These are phyloP conservation scores for Alternaria novae-zelandiae DNA, from an alignment of 2,329 filamentous ascomycete genomes.

Conservation along the genomic window DNA sequence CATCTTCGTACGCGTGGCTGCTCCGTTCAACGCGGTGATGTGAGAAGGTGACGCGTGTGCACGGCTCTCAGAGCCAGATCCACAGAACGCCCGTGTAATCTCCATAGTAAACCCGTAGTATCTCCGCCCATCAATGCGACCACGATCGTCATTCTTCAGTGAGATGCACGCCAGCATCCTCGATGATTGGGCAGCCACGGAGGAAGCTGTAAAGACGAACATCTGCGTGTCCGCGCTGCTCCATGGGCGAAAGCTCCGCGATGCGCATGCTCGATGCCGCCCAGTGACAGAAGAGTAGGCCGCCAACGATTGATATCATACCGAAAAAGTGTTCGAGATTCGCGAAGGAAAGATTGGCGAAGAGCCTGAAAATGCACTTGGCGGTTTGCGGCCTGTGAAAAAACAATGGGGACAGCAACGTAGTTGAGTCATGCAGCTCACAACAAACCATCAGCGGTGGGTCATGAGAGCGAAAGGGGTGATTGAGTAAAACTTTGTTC, in stretches of 20 bases:
- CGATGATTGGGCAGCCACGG: background rate
- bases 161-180: background rate
- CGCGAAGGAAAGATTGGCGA: background rate
- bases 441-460: slow-evolving; percentile 16
- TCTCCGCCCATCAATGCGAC: background rate
- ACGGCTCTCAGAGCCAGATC: background rate
- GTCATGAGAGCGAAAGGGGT: background rate
- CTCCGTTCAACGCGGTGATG: background rate
- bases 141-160: background rate
- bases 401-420: slow-evolving; percentile 14
- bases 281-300: background rate
- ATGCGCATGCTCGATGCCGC: background rate
- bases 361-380: background rate
- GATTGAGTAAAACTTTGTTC: background rate
- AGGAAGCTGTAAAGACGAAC: background rate
- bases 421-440: slow-evolving; percentile 16
- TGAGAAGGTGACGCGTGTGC: background rate
- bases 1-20: background rate
- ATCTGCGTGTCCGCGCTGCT: background rate
- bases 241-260: background rate
- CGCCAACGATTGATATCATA: background rate
- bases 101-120: background rate
- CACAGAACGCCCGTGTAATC: background rate
- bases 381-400: background rate
- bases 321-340: background rate